Evolutionary conservation across 2,329 filamentous ascomycete species (phyloP).

Genomic region (Diaporthe australafricana): DNA sequence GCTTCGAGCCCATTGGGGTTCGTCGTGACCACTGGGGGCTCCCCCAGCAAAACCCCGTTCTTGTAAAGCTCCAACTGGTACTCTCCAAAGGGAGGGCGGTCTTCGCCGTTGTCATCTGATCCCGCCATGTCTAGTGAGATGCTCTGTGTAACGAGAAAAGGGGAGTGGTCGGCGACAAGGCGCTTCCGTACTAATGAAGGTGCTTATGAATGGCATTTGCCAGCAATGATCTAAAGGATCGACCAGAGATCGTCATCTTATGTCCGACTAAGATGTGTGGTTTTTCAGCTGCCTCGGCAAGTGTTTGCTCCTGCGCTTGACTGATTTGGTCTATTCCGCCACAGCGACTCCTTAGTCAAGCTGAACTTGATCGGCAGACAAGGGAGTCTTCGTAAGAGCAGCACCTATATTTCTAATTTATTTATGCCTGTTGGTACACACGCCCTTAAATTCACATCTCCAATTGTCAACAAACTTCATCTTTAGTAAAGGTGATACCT

Average conservation of each 20-base stretch:
- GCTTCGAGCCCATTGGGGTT: conserved; percentile 68
- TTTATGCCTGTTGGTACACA: too few relatives aligned
- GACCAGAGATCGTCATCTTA: neutral
- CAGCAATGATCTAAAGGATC: neutral
- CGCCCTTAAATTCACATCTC: too few relatives aligned
- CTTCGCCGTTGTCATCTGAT: conserved; percentile 19
- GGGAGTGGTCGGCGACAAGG: too few relatives aligned
- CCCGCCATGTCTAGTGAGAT: conserved; percentile 17
- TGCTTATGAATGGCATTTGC: neutral
- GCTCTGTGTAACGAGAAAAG: neutral
- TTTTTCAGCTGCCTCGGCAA: conserved; percentile 27
- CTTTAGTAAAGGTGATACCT: too few relatives aligned
- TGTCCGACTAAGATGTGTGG: neutral
- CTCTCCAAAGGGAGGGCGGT: conserved; percentile 39
- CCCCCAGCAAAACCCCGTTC: conserved; percentile 61
- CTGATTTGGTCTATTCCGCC: neutral
- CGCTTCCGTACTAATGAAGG: neutral
- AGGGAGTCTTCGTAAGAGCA: neutral
- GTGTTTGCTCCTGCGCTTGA: neutral
- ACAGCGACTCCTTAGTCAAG: neutral
- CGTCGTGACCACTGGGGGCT: conserved; percentile 66
- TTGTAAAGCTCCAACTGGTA: conserved; percentile 57
- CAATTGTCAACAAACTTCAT: too few relatives aligned
- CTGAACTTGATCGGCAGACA: neutral
- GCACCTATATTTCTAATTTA: too few relatives aligned